These are phyloP conservation scores for Xylaria curta DNA, from an alignment of 495 filamentous ascomycete species.

Conservation along the genomic window DNA sequence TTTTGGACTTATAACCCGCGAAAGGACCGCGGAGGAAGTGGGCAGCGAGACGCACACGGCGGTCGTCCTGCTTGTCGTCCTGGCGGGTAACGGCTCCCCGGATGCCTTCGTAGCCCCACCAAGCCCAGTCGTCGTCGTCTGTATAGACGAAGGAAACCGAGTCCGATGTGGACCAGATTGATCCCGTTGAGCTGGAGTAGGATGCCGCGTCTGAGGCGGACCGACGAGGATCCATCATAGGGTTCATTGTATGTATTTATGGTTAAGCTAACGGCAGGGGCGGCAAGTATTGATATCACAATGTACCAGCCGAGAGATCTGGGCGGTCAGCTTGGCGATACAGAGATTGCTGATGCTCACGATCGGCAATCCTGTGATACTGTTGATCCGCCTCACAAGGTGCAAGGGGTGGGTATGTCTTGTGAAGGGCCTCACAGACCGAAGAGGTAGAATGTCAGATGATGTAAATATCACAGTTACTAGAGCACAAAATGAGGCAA, in stretches of 20 bases:
- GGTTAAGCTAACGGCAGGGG: neutral
- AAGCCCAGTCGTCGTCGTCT: constrained; percentile 32
- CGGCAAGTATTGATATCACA: constrained; percentile 5
- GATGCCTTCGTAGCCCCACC: constrained; percentile 34
- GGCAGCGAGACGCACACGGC: constrained; percentile 32
- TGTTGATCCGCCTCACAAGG: neutral
- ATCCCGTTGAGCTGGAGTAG: constrained; percentile 33
- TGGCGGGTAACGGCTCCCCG: constrained; percentile 40
- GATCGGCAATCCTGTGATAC: constrained; percentile 22
- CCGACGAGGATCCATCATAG: constrained; percentile 25
- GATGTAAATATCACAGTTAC: neutral
- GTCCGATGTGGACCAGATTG: constrained; percentile 39
- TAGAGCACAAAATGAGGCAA: constrained; percentile 8
- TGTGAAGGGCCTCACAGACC: neutral
- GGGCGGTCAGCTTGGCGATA: neutral
- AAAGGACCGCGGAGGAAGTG: constrained; percentile 41
- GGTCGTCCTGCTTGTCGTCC: constrained; percentile 35
- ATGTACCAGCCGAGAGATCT: neutral
- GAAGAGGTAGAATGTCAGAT: constrained; percentile 2
- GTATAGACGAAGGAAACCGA: constrained; percentile 40
- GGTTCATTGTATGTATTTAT: neutral
- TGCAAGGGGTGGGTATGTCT: neutral
- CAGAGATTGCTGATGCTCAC: neutral
- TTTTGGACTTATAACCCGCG: constrained; percentile 35
- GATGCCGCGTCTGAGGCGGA: constrained; percentile 35